Conservation (phyloP, 2,329 filamentous ascomycete genomes). For the Alternaria solani region DNA sequence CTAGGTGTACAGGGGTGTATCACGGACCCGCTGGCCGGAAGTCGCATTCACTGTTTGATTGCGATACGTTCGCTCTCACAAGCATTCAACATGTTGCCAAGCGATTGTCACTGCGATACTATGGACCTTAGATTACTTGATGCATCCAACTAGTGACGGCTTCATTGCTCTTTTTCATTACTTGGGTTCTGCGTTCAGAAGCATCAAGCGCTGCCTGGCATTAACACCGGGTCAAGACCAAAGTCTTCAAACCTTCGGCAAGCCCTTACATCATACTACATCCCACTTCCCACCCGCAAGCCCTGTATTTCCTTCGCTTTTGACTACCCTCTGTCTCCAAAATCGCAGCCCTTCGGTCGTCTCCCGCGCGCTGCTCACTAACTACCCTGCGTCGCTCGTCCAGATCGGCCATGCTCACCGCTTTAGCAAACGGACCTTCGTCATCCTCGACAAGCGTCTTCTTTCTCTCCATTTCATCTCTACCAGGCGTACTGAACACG, state of each 20-base stretch:
- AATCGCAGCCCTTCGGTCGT: not conserved
- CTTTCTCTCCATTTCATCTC: slow-evolving; percentile 46
- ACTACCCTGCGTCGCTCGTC: slow-evolving; percentile 24
- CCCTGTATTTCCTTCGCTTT: not conserved
- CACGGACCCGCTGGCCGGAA: not conserved
- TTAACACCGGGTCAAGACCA: not conserved
- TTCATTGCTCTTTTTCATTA: not conserved
- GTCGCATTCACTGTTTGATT: not conserved
- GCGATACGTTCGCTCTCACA: not conserved
- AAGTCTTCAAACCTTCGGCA: not conserved
- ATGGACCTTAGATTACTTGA: not conserved
- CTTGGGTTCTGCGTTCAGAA: not conserved
- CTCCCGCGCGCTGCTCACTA: slow-evolving; percentile 10
- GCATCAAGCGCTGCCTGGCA: not conserved
- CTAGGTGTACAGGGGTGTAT: not conserved
- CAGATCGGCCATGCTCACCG: slow-evolving; percentile 27
- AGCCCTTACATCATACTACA: slow-evolving; percentile 31
- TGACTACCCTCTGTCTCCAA: not conserved
- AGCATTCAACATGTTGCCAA: not conserved
- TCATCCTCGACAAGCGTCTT: slow-evolving; percentile 31
- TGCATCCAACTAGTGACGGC: not conserved
- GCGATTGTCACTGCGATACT: not conserved
- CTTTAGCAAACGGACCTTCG: slow-evolving; percentile 35
- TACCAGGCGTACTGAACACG: slow-evolving; percentile 38
- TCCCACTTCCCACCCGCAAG: slow-evolving; percentile 4